These are phyloP conservation scores for Nakazawaea ishiwadae DNA, from an alignment of 805 yeast species.

Conservation along the genomic window DNA sequence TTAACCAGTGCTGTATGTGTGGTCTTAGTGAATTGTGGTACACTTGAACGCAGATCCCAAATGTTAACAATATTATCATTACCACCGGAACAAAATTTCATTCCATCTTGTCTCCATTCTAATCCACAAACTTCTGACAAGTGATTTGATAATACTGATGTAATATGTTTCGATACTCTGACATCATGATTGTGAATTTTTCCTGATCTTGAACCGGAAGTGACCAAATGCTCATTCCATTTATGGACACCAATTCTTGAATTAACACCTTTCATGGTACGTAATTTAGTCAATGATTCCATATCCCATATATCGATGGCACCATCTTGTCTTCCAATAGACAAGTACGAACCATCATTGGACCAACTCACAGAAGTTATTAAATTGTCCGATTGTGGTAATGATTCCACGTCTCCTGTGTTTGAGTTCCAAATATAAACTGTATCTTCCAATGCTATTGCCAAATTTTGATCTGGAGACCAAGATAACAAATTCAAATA, in stretches of 20 bases:
- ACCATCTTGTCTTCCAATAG: conserved; percentile 83
- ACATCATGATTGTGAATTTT: conserved; percentile 86
- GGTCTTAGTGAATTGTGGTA: conserved; percentile 71
- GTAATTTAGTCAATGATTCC: conserved; percentile 63
- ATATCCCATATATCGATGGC: conserved; percentile 91
- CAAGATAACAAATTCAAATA: conserved; percentile 83
- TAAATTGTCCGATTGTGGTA: conserved; percentile 53
- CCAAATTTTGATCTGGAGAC: conserved; percentile 78
- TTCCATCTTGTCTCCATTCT: conserved; percentile 79
- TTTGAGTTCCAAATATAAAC: conserved; percentile 93
- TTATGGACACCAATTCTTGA: conserved; percentile 79
- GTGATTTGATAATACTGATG: conserved; percentile 58
- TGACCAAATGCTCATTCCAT: conserved; percentile 78
- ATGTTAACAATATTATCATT: conserved; percentile 90
- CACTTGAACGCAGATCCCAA: conserved; percentile 77
- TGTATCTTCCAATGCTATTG: conserved; percentile 79
- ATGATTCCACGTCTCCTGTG: conserved; percentile 67
- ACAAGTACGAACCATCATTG: conserved; percentile 79
- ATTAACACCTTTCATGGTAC: conserved; percentile 73
- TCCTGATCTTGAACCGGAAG: conserved; percentile 88
- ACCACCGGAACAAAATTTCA: conserved; percentile 86
- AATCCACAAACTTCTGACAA: conserved; percentile 91
- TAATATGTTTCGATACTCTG: conserved; percentile 72
- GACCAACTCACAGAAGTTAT: conserved; percentile 86
- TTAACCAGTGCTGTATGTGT: conserved; percentile 93